phyloP scores from a whole-genome alignment of 2,329 filamentous ascomycete genomes.

The Neonectria magnoliae region DNA sequence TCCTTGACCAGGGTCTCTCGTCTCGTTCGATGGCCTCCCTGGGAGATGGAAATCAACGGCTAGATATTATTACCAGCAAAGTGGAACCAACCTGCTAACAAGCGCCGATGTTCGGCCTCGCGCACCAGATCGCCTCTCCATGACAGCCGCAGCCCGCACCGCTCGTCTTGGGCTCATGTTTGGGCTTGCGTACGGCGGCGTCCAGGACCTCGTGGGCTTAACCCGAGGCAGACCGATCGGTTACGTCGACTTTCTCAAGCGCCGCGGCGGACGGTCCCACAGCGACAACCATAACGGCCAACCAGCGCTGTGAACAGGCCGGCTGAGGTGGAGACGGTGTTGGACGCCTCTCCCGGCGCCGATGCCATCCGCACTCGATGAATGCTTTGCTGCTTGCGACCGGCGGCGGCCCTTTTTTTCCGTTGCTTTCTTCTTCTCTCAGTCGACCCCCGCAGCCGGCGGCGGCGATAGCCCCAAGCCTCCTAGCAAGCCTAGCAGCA shows the following conservation, averaged over 20 bases:
- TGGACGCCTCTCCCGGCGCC: constrained; percentile 23
- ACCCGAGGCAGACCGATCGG: constrained; percentile 76
- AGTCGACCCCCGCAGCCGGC: constrained; percentile 4
- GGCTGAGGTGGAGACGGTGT: constrained; percentile 17
- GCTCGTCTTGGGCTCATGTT: constrained; percentile 83
- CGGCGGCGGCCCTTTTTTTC: constrained; percentile 1
- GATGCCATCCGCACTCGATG: constrained; percentile 28
- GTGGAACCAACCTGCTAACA: constrained; percentile 39
- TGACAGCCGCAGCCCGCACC: constrained; percentile 79
- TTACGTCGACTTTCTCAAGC: constrained; percentile 75
- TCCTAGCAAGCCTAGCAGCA: background rate
- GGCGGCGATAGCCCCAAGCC: constrained; percentile 10
- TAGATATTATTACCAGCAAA: constrained; percentile 39
- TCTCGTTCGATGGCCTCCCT: too few relatives aligned
- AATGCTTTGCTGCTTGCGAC: constrained; percentile 3
- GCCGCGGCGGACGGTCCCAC: constrained; percentile 46
- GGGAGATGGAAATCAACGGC: constrained; percentile 38
- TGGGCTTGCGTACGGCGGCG: constrained; percentile 80
- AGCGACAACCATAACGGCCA: constrained; percentile 24
- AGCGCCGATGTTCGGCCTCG: constrained; percentile 44
- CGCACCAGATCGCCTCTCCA: constrained; percentile 77
- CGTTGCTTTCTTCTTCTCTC: constrained; percentile 1
- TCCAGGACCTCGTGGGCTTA: constrained; percentile 79
- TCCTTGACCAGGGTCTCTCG: too few relatives aligned
- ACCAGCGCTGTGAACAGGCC: constrained; percentile 26